Evolutionary conservation across 345 rosid genomes (phyloP), one percentile per base, ranked within the genome.

Genomic region (Orychophragmus violaceus): DNA sequence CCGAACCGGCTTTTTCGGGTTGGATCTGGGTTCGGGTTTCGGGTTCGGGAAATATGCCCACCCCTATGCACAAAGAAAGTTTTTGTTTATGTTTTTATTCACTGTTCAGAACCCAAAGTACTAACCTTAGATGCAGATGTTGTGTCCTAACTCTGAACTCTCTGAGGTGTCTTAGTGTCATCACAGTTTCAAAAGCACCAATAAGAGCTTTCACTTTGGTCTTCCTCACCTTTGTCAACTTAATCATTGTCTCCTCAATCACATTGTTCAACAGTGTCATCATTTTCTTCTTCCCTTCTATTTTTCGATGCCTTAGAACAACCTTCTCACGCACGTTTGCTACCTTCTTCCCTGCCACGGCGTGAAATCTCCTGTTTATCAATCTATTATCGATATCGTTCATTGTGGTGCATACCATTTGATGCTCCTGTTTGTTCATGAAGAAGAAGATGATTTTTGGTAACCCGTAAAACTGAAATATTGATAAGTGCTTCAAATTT

Each of bases 141-240:
- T 61, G 79, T 80, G 33, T 70, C 52, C 36, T 53, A 60, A 18
- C 27, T 53, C 33, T 24, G 64, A 33, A 8, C 6, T 46, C 57
- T 55, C 2, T 52, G 77, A 56, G 66, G 37, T 23, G 90, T 59
- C 42, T 77, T 83, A 39, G 59, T 48, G 52, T 89, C 88, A 86
- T 87, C 48, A 90, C 86, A 33, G 91, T 72, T 76, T 93, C 98
- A 61, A 93, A 93, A 72, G 96, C 97, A 62, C 91, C 87, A 19
- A 90, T 90, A 81, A 93, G 81, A 61, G 96, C 96, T 79, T 83
- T 88, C 29, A 93, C 98, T 80, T 88, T 93, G 63, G 82, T 81
- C 62, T 84, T 78, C 81, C 88, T 87, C 44, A 81, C 73, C 75
- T 76, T 71, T 3, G 59, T 87, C 18, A 93, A 82, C 80, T 71